Conservation (phyloP, 1,284 basidiomycete species). For the Pseudozyma tsukubaensis region DNA sequence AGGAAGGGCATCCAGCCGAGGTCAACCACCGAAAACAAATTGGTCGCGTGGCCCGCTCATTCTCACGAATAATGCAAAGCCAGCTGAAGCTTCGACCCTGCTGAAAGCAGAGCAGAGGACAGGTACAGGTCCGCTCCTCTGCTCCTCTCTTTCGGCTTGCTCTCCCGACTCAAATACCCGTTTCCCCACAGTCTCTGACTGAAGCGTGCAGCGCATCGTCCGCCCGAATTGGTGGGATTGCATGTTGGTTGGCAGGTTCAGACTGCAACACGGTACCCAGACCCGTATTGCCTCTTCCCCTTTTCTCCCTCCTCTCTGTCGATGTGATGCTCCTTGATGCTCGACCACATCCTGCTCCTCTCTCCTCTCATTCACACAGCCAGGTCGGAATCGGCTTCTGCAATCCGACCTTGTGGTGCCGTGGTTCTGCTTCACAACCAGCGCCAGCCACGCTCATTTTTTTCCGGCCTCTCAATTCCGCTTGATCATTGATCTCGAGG, state of each 20-base stretch:
- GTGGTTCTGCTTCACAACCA: neutral
- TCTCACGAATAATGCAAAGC: neutral
- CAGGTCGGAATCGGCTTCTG: neutral
- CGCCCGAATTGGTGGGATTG: neutral
- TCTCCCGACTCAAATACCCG: no score
- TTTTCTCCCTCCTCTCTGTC: neutral
- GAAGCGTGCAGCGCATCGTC: no score
- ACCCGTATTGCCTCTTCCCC: neutral
- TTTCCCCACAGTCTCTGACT: no score
- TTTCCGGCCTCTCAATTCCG: no score
- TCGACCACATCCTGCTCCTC: neutral
- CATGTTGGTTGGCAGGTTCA: neutral
- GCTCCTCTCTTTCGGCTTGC: no score
- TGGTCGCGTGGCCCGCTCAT: slow-evolving; percentile 2
- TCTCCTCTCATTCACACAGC: neutral
- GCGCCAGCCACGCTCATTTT: no score
- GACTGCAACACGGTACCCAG: neutral
- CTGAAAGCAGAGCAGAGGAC: no score
- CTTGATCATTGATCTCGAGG: no score
- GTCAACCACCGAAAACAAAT: neutral
- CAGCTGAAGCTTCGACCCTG: no score
- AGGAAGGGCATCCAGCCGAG: no score
- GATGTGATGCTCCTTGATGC: slow-evolving; percentile 1
- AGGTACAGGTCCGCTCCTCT: no score
- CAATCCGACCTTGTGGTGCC: neutral